Evolutionary conservation across 208 protist genomes (phyloP), one percentile per base, ranked within the genome.

Genomic region (Trypanosoma caninum): DNA sequence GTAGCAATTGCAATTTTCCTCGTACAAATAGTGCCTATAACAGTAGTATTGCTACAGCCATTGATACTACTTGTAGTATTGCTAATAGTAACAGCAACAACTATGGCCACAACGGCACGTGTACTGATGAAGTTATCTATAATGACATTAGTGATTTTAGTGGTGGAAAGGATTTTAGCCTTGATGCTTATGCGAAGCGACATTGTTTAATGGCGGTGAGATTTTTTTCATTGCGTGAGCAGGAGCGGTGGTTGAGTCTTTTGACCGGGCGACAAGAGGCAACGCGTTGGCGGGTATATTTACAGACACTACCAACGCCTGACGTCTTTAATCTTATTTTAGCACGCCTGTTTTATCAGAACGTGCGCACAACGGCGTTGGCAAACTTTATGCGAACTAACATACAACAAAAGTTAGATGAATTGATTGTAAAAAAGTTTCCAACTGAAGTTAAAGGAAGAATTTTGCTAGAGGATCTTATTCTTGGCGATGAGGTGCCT

Each of bases 271-370:
- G 68, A 20, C 22, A 69, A n/a, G 81, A 91, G 64, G 76, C 74
- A 14, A 67, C 76, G 7, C 70, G 67, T 18, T 94, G 88, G 85
- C 64, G 74, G 27, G 47, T 70, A 3, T 92, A 84, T 44, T 69
- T 80, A 3, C 75, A 82, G 47, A 76, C 62, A 14, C 34, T 92
- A 53, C 70, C 77, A 0, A 89, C 82, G 59, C 74, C 76, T 16
- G 76, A 90, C 59, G 78, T 80, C 7, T 56, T 85, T 44, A 95
- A 95, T 69, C 63, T 73, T 13, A 72, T 95, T 38, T 59, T 90
- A 42, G 76, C 75, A 13, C 82, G 85, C 31, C 76, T 95, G 20
- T 66, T 95, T 18, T 91, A 89, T 31, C 84, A 91, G 59, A 93
- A 78, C 75, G 83, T 89, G 66, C 72, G 77, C 16, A 66, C 40